Conservation (phyloP, 1,139 yeast genomes). For the Kurtzmaniella quercitrusa region DNA sequence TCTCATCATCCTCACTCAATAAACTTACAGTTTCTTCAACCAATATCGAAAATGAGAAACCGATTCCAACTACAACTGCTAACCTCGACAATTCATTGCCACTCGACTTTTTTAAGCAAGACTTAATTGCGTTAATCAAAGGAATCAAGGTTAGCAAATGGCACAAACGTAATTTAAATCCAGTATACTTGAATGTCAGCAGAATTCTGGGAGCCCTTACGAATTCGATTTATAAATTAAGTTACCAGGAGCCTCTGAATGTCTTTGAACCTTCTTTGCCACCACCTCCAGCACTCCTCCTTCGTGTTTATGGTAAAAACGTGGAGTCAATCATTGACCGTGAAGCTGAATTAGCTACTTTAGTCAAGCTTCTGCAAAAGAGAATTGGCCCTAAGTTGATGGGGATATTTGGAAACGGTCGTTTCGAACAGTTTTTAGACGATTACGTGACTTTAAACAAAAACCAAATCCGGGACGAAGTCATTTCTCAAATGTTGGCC, state of each 20-base stretch:
- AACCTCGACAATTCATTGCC: constrained; percentile 72
- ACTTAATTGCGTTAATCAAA: constrained; percentile 63
- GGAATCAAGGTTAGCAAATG: constrained; percentile 71
- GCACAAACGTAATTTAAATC: constrained; percentile 52
- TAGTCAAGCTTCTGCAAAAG: constrained; percentile 69
- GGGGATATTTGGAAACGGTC: constrained; percentile 87
- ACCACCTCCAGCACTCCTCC: constrained; percentile 46
- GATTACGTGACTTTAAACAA: constrained; percentile 74
- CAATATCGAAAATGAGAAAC: constrained; percentile 21
- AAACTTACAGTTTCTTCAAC: constrained; percentile 27
- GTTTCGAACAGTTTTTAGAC: constrained; percentile 86
- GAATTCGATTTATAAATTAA: constrained; percentile 76
- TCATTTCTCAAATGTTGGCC: constrained; percentile 80
- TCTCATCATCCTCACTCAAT: constrained; percentile 26
- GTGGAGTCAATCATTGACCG: constrained; percentile 86
- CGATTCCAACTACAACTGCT: constrained; percentile 39
- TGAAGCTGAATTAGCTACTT: constrained; percentile 67
- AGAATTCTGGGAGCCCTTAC: constrained; percentile 92
- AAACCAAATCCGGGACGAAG: constrained; percentile 68
- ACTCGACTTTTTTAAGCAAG: constrained; percentile 77
- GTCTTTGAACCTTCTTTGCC: constrained; percentile 11
- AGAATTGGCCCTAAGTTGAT: constrained; percentile 84
- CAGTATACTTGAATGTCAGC: constrained; percentile 14
- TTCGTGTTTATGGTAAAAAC: constrained; percentile 89
- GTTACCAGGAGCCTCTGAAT: constrained; percentile 27